Base-by-base conservation (phyloP, 2,329 filamentous ascomycete species). In the Raffaelea deltoideospora region DNA sequence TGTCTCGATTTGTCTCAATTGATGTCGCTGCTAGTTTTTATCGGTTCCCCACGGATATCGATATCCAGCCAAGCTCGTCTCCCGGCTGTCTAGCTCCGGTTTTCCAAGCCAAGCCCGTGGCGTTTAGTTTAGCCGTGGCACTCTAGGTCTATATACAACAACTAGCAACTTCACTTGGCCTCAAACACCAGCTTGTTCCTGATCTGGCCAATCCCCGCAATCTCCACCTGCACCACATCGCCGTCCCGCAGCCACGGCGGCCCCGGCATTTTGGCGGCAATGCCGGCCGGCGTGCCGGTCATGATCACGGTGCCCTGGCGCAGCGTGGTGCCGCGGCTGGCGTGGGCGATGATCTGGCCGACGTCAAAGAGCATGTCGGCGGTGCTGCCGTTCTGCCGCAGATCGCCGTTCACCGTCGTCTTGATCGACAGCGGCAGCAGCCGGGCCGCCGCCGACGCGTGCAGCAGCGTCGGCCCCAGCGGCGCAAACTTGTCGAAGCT, bases 401-500 rank as follows among this genome's bases (percentile, higher is more conserved):
- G 24, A 21, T 34, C 31, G 24, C 37, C 37, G 26, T 38, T 33
- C 31, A 38, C 37, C 26, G 19, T 28, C 9, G 37, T 38, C 31
- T 17, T 14, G n/a, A 38, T 28, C 22, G 49, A 43, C 22, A 68
- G 48, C 40, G 52, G 50, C 8, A 52, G 51, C 2, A 57, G 56
- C 42, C 67, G 58, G 5, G 56, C 51, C 34, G 67, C 50, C 3
- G 56, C 41, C 10, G 52, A 47, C 15, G 56, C 54, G 1, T 58
- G 67, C 14, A 68, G 67, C 6, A 72, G 48, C 2, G 59, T 58
- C 3, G 67, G 68, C 3, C 64, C 67, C 21, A 72, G 52, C 0
- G 70, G 70, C 39, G 66, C 72, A 4, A 63, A 59, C 20, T 63
- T 63, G 44, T 73, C 70, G 36, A 73, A 70, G 2, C 69, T 66